Conservation (phyloP, 2,329 filamentous ascomycete species). For the Colletotrichum noveboracense region DNA sequence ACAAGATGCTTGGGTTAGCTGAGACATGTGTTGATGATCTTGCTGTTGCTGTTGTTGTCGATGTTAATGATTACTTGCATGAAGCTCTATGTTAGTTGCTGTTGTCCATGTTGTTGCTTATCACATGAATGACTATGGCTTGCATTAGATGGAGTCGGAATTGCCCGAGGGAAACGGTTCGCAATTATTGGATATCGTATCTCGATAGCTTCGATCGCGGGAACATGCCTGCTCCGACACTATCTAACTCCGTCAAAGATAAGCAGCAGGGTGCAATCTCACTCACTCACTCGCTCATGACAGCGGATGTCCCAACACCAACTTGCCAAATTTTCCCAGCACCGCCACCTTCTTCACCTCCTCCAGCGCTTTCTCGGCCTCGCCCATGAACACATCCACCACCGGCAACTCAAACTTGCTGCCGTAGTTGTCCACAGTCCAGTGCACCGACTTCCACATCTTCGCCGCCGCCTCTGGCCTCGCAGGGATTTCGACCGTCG, state of each 20-base stretch:
- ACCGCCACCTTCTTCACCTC: background rate
- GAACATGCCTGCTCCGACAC: background rate
- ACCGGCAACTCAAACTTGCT: background rate
- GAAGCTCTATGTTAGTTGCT: background rate
- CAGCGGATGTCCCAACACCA: constrained; percentile 2
- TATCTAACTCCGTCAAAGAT: background rate
- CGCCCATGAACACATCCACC: background rate
- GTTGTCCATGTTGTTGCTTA: background rate
- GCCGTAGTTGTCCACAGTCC: background rate
- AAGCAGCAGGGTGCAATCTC: background rate
- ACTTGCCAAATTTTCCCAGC: background rate
- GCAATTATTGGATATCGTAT: background rate
- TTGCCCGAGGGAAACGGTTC: background rate
- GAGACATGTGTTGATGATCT: background rate
- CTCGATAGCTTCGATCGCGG: background rate
- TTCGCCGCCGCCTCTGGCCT: background rate
- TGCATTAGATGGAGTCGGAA: background rate
- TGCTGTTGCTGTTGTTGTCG: background rate
- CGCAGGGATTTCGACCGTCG: background rate
- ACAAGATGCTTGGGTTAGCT: background rate
- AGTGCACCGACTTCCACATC: background rate
- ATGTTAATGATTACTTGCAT: background rate
- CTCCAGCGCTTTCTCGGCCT: background rate
- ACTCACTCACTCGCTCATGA: background rate
- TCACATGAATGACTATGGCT: background rate